Base-by-base conservation (phyloP, 495 filamentous ascomycete species). In the Xylaria palmicola region DNA sequence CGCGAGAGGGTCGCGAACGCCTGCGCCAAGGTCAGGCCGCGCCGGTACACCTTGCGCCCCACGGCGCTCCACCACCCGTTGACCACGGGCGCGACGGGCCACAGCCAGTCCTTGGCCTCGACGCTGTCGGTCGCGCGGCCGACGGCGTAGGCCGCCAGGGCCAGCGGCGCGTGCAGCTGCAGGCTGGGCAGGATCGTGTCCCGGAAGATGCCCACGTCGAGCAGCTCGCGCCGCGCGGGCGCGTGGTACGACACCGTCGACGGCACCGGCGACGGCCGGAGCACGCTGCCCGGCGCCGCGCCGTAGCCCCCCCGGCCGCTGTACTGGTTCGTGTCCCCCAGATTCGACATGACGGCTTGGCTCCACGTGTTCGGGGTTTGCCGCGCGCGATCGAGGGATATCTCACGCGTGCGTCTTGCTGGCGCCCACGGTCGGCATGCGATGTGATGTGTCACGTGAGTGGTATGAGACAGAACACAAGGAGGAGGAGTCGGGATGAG, bases 51-150 rank as follows among this genome's bases (percentile, higher is more conserved):
- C 1, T 70, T 75, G 19, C 71, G 72, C 36, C 83, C 81, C 50
- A 86, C 63, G 39, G 84, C 80, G 53, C 73, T 79, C 81, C 81
- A 83, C 83, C 83, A 86, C 6, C 79, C 83, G 65, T 84, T 85
- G 58, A 74, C 58, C 27, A 85, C 78, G 65, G 81, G 82, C 19
- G 69, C 78, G 2, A 74, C 67, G 0, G 83, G 81, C 84, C 84
- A 86, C 27, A 80, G 65, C 75, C 78, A 81, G 65, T 86, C 83
- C 65, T 86, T 86, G 26, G 78, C 69, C 26, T 86, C 84, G 30
- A 81, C 75, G 17, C 75, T 74, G 70, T 83, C 61, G 3, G 79
- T 82, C 40, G 74, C 66, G 13, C 79, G 71, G 1, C 79, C 79
- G 44, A 75, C 67, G 7, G 71, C 67, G 58, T 79, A 86, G 0